phyloP scores from a whole-genome alignment of 768 basidiomycete species.

The Hypsizygus marmoreus region DNA sequence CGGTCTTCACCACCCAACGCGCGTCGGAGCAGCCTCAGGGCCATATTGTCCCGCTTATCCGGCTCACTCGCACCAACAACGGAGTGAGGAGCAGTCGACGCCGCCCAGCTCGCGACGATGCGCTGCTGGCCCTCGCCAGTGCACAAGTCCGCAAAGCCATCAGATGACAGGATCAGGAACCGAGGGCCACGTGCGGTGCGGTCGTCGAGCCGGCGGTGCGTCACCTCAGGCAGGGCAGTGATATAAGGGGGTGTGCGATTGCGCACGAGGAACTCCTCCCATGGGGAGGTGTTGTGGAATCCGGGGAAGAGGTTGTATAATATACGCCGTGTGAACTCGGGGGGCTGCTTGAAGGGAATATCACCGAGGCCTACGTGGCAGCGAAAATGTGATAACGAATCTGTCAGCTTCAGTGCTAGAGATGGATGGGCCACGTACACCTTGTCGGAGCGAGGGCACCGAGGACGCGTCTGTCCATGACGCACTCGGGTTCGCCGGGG shows the following conservation, averaged over 20 bases:
- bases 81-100: conserved; percentile 36
- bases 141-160: conserved; percentile 67
- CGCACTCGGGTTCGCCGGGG: conserved; percentile 69
- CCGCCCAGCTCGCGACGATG: conserved; percentile 56
- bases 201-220: conserved; percentile 49
- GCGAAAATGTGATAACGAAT: conserved; percentile 4
- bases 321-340: conserved; percentile 64
- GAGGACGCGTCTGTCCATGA: conserved; percentile 66
- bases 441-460: conserved; percentile 79
- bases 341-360: conserved; percentile 74
- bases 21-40: conserved; percentile 56
- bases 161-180: conserved; percentile 65
- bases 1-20: conserved; percentile 60
- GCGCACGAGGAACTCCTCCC: conserved; percentile 68
- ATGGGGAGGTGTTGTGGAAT: conserved; percentile 58
- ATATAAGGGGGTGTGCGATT: conserved; percentile 70
- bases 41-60: conserved; percentile 45
- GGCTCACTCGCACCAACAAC: conserved; percentile 5
- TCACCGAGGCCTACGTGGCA: conserved; percentile 61
- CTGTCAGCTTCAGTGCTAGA: conserved; percentile 18
- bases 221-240: conserved; percentile 63
- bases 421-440: conserved; percentile 53
- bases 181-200: conserved; percentile 31
- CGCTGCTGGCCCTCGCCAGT: conserved; percentile 44
- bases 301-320: conserved; percentile 68